Evolutionary conservation across 352 stramenopile species (phyloP), one percentile per base, ranked within the genome.

Genomic region (Phytophthora ramorum): DNA sequence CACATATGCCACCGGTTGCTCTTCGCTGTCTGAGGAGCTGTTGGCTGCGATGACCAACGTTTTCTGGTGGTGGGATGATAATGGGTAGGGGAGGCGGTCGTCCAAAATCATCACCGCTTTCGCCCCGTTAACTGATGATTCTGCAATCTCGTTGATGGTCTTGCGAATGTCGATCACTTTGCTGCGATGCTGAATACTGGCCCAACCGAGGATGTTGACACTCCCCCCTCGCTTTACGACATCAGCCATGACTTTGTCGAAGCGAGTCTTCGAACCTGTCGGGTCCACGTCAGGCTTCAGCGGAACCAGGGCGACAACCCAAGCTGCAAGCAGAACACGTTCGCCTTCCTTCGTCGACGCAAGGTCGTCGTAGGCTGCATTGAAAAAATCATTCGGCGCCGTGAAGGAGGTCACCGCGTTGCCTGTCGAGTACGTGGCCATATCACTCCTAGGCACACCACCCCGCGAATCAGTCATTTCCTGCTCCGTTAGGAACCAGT

Each of bases 61-160:
- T 58, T 90, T 90, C 41, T 87, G 78, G 41, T 90, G 81, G 61
- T 90, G 69, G 2, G 78, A 76, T 0, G 71, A 73, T 8, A 57
- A 69, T 1, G 45, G 4, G 58, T 63, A 10, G 62, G 66, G 13
- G n/a, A 90, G 43, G 0, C 81, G 76, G 59, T 85, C 76, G 55
- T 90, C 78, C 32, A 90, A 86, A 28, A 90, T 55, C 40, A 78
- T 68, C 10, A 63, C 35, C 22, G 63, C 53, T 32, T 48, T 26
- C 1, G 61, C 68, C 4, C 63, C 63, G 19, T 68, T 71, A 5
- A 60, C 35, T 0, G 49, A 24, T 19, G 57, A 58, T 3, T 20
- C 22, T 12, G 52, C 41, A 22, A 81, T 53, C 3, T 54, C 37
- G 60, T 88, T 90, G 37, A 84, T 71, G 10, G 54, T 58, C 10